Percentiles rank a stretch among this genome's conserved stretches.
Conservation (phyloP, 441 rosid genomes). For the Sinapis alba region DNA sequence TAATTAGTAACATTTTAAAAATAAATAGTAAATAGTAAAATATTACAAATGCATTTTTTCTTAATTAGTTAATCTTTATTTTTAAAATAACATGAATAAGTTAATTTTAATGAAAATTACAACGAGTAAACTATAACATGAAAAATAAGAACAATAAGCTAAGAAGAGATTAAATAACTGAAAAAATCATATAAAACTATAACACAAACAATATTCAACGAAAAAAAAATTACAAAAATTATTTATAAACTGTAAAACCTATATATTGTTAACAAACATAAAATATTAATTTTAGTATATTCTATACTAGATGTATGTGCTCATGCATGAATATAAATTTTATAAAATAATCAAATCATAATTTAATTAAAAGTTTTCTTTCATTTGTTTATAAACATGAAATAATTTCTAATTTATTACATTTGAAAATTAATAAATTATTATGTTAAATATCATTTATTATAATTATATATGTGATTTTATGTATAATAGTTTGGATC, state of each 20-base stretch:
- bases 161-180: background rate
- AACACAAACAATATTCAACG: background rate
- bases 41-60: background rate
- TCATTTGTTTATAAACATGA: too few relatives aligned
- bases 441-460: too few relatives aligned
- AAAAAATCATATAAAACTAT: background rate
- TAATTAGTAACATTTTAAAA: background rate
- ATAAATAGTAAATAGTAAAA: background rate
- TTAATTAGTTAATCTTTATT: background rate
- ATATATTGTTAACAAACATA: too few relatives aligned
- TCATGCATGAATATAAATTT: background rate
- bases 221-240: too few relatives aligned
- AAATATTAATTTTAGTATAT: too few relatives aligned
- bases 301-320: background rate
- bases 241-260: background rate
- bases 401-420: too few relatives aligned
- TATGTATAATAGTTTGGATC: background rate
- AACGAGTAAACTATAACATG: background rate
- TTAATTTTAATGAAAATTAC: background rate
- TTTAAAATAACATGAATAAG: background rate
- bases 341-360: too few relatives aligned
- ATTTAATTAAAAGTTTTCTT: too few relatives aligned
- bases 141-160: background rate
- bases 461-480: background rate
- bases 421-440: too few relatives aligned